These are phyloP conservation scores for Sanghuangporus weigelae DNA, from an alignment of 1,284 basidiomycete species.

Conservation along the genomic window DNA sequence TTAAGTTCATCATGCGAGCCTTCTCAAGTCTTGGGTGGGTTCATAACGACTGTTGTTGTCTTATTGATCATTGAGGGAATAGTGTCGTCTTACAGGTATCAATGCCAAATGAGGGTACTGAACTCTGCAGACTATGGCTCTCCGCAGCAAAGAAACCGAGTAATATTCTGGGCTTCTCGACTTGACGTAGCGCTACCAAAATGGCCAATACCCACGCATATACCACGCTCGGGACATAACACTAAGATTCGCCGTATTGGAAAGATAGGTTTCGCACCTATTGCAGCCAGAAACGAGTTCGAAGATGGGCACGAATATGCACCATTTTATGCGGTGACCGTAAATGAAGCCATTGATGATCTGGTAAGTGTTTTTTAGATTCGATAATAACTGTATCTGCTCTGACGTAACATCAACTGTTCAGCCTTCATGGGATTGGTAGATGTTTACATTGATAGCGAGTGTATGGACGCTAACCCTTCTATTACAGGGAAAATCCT, in stretches of 20 bases:
- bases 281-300: slow-evolving; percentile 20
- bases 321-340: slow-evolving; percentile 48
- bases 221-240: slow-evolving; percentile 33
- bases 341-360: slow-evolving; percentile 60
- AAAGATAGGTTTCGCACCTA: background rate
- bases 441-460: slow-evolving; percentile 6
- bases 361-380: slow-evolving; percentile 40
- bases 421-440: slow-evolving; percentile 64
- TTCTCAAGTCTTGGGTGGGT: slow-evolving; percentile 57
- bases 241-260: slow-evolving; percentile 20
- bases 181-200: slow-evolving; percentile 49
- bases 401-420: background rate
- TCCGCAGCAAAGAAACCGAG: slow-evolving; percentile 59
- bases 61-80: background rate
- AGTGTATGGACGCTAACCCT: background rate
- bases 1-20: slow-evolving; percentile 57
- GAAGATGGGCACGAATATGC: slow-evolving; percentile 37
- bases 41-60: background rate
- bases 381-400: background rate
- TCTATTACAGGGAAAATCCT: slow-evolving; percentile 9
- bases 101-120: slow-evolving; percentile 56
- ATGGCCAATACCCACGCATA: slow-evolving; percentile 60
- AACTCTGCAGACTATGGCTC: slow-evolving; percentile 66
- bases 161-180: slow-evolving; percentile 63
- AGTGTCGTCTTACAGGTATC: slow-evolving; percentile 44